Evolutionary conservation across 805 yeast genomes (phyloP).

Genomic region (Candida tallmaniae): DNA sequence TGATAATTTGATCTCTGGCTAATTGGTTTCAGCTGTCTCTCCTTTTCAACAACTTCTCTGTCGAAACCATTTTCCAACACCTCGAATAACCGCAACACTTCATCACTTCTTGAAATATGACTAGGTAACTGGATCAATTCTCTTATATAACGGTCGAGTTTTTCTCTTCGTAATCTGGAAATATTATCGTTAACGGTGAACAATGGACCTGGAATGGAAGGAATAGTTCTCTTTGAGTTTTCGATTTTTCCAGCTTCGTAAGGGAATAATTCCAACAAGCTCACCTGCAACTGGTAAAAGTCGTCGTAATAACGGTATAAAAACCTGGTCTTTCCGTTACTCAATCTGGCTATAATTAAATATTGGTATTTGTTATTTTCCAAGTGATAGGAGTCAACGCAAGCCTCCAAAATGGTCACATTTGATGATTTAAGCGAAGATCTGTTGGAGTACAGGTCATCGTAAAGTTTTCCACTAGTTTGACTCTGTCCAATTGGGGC

Average conservation of each 20-base stretch:
- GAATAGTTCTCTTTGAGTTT: constrained; percentile 73
- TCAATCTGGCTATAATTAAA: constrained; percentile 60
- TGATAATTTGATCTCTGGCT: constrained; percentile 41
- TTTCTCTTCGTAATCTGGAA: constrained; percentile 50
- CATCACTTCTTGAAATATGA: constrained; percentile 65
- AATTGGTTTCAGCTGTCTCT: constrained; percentile 31
- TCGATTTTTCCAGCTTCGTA: constrained; percentile 86
- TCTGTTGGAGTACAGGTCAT: constrained; percentile 13
- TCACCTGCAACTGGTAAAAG: constrained; percentile 89
- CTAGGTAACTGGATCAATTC: constrained; percentile 68
- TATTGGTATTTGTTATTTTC: constrained; percentile 91
- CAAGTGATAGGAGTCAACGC: constrained; percentile 73
- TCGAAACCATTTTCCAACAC: constrained; percentile 58
- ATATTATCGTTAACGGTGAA: constrained; percentile 79
- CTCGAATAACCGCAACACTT: constrained; percentile 69
- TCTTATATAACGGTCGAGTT: constrained; percentile 48
- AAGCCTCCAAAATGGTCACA: constrained; percentile 50
- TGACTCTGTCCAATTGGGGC: not conserved
- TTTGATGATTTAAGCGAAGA: constrained; percentile 27
- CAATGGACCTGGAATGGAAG: constrained; percentile 94
- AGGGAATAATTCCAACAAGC: constrained; percentile 77
- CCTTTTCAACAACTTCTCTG: constrained; percentile 33
- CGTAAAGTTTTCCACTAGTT: constrained; percentile 12
- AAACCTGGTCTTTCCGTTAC: constrained; percentile 64
- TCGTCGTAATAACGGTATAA: constrained; percentile 91